phyloP scores from a whole-genome alignment of 306 rosid species.

The Casuarina glauca region DNA sequence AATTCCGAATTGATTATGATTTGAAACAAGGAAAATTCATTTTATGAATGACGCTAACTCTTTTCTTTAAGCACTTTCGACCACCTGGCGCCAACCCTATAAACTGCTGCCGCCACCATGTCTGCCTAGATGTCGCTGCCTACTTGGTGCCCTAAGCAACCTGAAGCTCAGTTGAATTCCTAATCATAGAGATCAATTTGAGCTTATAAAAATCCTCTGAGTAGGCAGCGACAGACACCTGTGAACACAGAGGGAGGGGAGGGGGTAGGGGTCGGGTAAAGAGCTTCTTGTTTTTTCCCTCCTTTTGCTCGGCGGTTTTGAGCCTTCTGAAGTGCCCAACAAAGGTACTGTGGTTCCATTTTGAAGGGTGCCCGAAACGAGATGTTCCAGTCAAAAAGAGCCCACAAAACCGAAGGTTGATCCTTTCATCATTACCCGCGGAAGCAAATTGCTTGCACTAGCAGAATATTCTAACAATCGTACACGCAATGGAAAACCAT shows the following conservation, averaged over 20 bases:
- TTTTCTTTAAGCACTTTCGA: no score
- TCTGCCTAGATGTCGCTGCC: no score
- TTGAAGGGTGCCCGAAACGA: constrained; percentile 7
- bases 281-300: background rate
- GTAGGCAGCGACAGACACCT: no score
- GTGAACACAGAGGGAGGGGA: no score
- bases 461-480: background rate
- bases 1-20: background rate
- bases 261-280: background rate
- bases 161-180: no score
- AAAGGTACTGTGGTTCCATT: background rate
- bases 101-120: no score
- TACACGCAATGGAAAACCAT: background rate
- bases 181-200: no score
- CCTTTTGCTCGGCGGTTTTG: background rate
- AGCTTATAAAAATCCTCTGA: no score
- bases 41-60: no score
- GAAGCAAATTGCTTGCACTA: background rate
- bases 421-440: constrained; percentile 12
- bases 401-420: constrained; percentile 8
- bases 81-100: no score
- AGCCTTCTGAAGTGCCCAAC: constrained; percentile 17
- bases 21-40: background rate
- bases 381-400: constrained; percentile 13
- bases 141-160: no score